Evolutionary conservation across 805 yeast genomes (phyloP), one percentile per base, ranked within the genome.

Genomic region (Wickerhamiella dianesei): DNA sequence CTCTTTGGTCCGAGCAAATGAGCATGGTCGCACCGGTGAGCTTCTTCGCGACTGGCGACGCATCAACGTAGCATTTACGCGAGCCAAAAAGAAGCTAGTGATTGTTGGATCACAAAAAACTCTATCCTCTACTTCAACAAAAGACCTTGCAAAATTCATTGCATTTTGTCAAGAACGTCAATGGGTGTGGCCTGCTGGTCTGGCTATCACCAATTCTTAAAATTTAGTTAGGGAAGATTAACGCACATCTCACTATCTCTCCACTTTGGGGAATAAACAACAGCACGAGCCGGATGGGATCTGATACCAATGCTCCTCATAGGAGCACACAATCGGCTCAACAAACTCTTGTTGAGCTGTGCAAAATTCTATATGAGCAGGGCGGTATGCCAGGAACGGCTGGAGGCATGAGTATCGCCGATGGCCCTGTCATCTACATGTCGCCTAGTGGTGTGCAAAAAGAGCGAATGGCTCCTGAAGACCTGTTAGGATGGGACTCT

Each of bases 381-480:
- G 81, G 83, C 44, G 87, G 96, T 95, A 89, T 85, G 55, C 80
- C 95, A 0, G 96, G 96, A 2, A 89, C 97, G 1, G 96, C 95
- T 2, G 97, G 96, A 29, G 96, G 96, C 2, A 80, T 89, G 56
- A 82, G 94, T 29, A 80, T 88, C 44, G 65, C 80, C 46, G 70
- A 75, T 43, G 66, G 60, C 47, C 70, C 76, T 50, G 57, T 67
- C 18, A 75, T 84, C 16, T 88, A 73, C 61, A 72, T 88, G 37
- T 94, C 96, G 0, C 96, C 97, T 3, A 82, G 94, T n/a, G 96
- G 96, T 1, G 94, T 88, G 6, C 96, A 88, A 61, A 88, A 88
- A 66, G 97, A 88, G 58, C 70, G 87, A 50, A 79, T 88, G 76
- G 65, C 72, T 37, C 94, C 95, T 3, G 72, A 74, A 52, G 85